Evolutionary conservation across 2,329 filamentous ascomycete species (phyloP).

Genomic region (Paracorniculantispora psalliotae): DNA sequence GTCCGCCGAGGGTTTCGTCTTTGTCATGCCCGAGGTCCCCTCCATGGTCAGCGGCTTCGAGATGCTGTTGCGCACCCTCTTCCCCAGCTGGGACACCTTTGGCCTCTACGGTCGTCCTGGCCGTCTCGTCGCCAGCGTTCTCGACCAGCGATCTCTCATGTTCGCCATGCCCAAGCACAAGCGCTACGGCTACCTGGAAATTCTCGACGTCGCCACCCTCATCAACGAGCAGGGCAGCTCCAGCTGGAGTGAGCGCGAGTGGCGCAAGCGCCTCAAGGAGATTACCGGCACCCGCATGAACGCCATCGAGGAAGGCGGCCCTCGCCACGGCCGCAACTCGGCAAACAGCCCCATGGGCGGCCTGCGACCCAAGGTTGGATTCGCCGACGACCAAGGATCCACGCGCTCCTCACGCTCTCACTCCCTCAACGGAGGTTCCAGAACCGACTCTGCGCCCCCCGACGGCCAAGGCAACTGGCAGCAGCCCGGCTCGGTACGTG

Average conservation of each 20-base stretch:
- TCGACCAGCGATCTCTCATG: conserved; percentile 88
- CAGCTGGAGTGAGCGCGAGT: conserved; percentile 79
- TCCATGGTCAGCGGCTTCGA: conserved; percentile 93
- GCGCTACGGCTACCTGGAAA: conserved; percentile 85
- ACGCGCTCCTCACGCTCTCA: conserved; percentile 50
- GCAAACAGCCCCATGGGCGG: conserved; percentile 47
- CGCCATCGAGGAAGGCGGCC: conserved; percentile 47
- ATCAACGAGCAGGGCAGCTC: conserved; percentile 74
- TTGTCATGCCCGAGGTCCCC: conserved; percentile 92
- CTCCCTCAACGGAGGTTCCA: conserved; percentile 38
- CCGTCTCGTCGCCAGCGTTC: conserved; percentile 78
- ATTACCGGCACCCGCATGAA: conserved; percentile 76
- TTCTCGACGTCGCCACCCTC: conserved; percentile 74
- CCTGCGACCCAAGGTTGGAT: conserved; percentile 47
- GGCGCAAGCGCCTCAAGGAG: conserved; percentile 86
- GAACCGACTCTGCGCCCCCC: conserved; percentile 49
- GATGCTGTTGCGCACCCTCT: conserved; percentile 87
- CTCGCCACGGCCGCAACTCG: conserved; percentile 46
- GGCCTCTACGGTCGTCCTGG: conserved; percentile 84
- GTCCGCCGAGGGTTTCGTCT: conserved; percentile 87
- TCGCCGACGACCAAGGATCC: conserved; percentile 50
- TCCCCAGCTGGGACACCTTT: conserved; percentile 92
- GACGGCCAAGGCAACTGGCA: conserved; percentile 33
- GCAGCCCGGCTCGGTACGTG: conserved; percentile 29
- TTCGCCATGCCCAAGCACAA: conserved; percentile 92